Percentiles rank a stretch among this genome's conserved stretches.
phyloP scores from a whole-genome alignment of 2,329 filamentous ascomycete genomes.

The Fusarium sp. region DNA sequence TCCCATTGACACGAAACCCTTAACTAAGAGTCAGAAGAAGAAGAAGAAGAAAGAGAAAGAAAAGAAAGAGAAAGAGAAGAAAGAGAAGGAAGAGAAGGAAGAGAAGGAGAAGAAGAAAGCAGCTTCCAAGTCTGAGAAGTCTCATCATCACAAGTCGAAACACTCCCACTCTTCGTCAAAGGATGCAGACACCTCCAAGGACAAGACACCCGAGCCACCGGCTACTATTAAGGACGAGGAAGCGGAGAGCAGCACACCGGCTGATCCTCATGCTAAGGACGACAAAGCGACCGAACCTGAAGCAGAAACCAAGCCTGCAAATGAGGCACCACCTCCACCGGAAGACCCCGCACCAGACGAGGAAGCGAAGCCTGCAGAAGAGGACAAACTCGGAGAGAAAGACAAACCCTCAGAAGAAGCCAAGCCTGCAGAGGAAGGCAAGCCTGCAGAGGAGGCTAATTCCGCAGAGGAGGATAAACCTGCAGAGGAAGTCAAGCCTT shows the following conservation, averaged over 20 bases:
- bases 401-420: background rate
- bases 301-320: conserved; percentile 16
- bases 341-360: conserved; percentile 11
- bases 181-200: conserved; percentile 11
- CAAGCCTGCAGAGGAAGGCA: background rate
- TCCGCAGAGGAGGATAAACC: background rate
- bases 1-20: conserved; percentile 27
- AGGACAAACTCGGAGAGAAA: background rate
- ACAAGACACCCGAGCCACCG: conserved; percentile 5
- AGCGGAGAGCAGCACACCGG: conserved; percentile 9
- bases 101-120: conserved; percentile 39
- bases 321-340: background rate
- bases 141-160: conserved; percentile 43
- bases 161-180: conserved; percentile 39
- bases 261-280: conserved; percentile 15
- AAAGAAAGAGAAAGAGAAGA: conserved; percentile 72
- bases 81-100: conserved; percentile 17
- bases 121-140: conserved; percentile 38
- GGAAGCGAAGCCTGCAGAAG: background rate
- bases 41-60: conserved; percentile 45
- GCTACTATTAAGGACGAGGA: conserved; percentile 13
- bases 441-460: background rate
- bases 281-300: conserved; percentile 16
- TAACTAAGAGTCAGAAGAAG: conserved; percentile 44
- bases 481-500: background rate